phyloP scores from a whole-genome alignment of 352 stramenopile genomes.

The Phytophthora foliorum region DNA sequence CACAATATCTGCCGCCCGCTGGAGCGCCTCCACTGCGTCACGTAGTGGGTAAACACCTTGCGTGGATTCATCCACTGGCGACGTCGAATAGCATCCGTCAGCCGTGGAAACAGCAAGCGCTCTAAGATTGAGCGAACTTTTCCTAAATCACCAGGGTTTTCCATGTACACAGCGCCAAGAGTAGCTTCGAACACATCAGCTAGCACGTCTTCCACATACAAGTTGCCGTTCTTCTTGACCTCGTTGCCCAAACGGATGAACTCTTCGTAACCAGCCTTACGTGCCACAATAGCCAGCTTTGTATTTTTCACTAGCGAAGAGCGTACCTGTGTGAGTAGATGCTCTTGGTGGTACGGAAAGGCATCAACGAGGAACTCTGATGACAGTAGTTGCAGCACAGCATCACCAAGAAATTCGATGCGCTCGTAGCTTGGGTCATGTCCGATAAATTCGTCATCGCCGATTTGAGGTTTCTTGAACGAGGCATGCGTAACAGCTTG shows the following conservation, averaged over 20 bases:
- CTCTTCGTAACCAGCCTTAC: constrained; percentile 66
- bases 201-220: constrained; percentile 83
- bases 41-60: constrained; percentile 75
- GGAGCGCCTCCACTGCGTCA: constrained; percentile 60
- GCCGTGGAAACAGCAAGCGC: constrained; percentile 65
- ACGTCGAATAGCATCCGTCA: constrained; percentile 78
- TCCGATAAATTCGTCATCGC: constrained; percentile 72
- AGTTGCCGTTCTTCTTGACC: constrained; percentile 63
- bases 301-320: constrained; percentile 90
- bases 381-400: constrained; percentile 84
- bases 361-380: constrained; percentile 83
- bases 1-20: constrained; percentile 46
- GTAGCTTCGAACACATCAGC: constrained; percentile 85
- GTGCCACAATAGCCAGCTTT: constrained; percentile 70
- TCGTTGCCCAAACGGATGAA: constrained; percentile 79
- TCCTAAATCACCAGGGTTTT: constrained; percentile 65
- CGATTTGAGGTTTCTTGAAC: constrained; percentile 79
- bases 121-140: constrained; percentile 77
- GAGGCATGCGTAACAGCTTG: constrained; percentile 82
- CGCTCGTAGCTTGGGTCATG: constrained; percentile 83
- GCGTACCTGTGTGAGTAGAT: constrained; percentile 80
- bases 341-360: constrained; percentile 86
- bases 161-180: constrained; percentile 80
- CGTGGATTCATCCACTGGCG: constrained; percentile 88
- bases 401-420: constrained; percentile 88